Evolutionary conservation across 306 rosid genomes (phyloP).

Genomic region (Potentilla sterilis): DNA sequence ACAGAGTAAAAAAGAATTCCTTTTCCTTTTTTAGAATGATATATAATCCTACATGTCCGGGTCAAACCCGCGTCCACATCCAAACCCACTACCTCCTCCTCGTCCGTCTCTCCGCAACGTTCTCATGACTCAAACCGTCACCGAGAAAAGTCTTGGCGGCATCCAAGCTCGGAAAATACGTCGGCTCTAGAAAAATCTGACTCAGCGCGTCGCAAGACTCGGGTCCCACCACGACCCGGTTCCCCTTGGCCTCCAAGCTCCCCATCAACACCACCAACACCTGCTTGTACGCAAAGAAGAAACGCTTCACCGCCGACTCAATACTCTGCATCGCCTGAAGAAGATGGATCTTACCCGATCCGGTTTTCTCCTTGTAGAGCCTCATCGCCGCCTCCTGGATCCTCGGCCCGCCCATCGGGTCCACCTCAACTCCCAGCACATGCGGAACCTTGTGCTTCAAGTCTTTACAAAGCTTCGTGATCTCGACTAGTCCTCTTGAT

Average conservation of each 20-base stretch:
- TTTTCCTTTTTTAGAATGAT: background rate
- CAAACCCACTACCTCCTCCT: background rate
- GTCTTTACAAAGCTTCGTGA: conserved; percentile 60
- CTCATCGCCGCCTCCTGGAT: conserved; percentile 93
- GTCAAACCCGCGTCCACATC: background rate
- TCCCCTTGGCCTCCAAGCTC: conserved; percentile 71
- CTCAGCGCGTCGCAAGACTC: conserved; percentile 71
- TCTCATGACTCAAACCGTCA: conserved; percentile 38
- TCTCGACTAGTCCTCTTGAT: conserved; percentile 60
- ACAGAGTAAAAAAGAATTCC: background rate
- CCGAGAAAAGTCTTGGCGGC: conserved; percentile 91
- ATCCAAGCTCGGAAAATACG: conserved; percentile 88
- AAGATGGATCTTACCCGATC: conserved; percentile 53
- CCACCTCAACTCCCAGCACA: conserved; percentile 76
- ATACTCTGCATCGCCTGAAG: conserved; percentile 73
- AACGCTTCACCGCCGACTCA: conserved; percentile 71
- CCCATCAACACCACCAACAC: conserved; percentile 70
- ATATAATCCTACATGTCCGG: background rate
- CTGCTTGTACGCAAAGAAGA: conserved; percentile 77
- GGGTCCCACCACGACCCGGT: conserved; percentile 53
- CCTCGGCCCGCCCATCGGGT: conserved; percentile 89
- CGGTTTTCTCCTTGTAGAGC: conserved; percentile 50
- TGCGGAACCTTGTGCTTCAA: conserved; percentile 69
- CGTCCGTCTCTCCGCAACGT: background rate
- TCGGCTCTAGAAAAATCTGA: conserved; percentile 71